Evolutionary conservation across 768 basidiomycete species (phyloP).

Genomic region (Lactarius pseudohatsudake): DNA sequence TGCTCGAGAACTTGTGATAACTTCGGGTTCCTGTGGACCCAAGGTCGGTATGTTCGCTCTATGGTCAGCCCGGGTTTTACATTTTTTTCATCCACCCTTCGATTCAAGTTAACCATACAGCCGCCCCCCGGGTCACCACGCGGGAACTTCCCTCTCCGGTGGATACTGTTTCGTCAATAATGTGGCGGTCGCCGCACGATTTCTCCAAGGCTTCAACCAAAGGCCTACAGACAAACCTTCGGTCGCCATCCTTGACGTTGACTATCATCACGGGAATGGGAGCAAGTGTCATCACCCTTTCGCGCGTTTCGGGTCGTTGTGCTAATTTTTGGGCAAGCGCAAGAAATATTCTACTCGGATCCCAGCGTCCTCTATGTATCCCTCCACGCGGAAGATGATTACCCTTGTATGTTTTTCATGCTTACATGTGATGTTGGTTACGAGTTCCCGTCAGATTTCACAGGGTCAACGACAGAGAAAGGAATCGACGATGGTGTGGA

Average conservation of each 20-base stretch:
- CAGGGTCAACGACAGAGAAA: slow-evolving; percentile 33
- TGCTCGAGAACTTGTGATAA: slow-evolving; percentile 22
- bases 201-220: slow-evolving; percentile 28
- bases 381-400: slow-evolving; percentile 36
- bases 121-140: slow-evolving; percentile 39
- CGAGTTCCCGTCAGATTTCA: slow-evolving; percentile 32
- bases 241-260: slow-evolving; percentile 39
- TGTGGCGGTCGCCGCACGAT: slow-evolving; percentile 36
- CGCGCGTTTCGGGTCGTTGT: not conserved
- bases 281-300: slow-evolving; percentile 17
- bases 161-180: slow-evolving; percentile 41
- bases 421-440: not conserved
- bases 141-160: slow-evolving; percentile 34
- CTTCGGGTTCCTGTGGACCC: slow-evolving; percentile 7
- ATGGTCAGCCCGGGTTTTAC: slow-evolving; percentile 26
- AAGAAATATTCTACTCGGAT: slow-evolving; percentile 37
- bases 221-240: not conserved
- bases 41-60: slow-evolving; percentile 31
- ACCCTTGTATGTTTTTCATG: slow-evolving; percentile 34
- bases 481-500: slow-evolving; percentile 33
- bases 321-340: slow-evolving; percentile 29
- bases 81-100: not conserved
- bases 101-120: slow-evolving; percentile 11
- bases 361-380: slow-evolving; percentile 36
- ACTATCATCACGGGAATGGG: slow-evolving; percentile 43